Evolutionary conservation across 208 protist species (phyloP), one percentile per base, ranked within the genome.

Genomic region (Herpetomonas tarakana): DNA sequence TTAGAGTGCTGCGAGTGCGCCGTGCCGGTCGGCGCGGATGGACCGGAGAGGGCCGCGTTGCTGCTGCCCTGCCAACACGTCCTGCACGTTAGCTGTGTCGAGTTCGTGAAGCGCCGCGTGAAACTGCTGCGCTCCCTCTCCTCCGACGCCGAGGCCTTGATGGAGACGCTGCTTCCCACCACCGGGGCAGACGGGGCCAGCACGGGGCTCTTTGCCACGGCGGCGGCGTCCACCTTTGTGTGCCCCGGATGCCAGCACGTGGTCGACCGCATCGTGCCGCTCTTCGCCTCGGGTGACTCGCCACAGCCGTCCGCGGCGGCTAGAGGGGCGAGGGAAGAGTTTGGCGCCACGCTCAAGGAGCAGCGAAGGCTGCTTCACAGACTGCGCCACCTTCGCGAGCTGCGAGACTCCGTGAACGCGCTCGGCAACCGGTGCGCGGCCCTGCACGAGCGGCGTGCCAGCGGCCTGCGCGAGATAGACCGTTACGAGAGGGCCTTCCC

Each of bases 11-110:
- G 77, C 58, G 84, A 94, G 71, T 94, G 88, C 55, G 70, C 71
- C 18, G 61, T 77, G 16, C 71, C 78, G 4, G 66, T 92, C 14
- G 83, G 83, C 41, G 76, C 74, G 18, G 84, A 91, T 19, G 78
- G 85, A 9, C 60, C 80, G 16, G 59, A 81, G 61, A 76, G 88
- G 1, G 82, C 72, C 4, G 69, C 77, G 21, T 71, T 94, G 9
- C 56, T 94, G 22, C 55, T 94, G 29, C 88, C 88, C 0, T 94
- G 88, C 49, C 83, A 94, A 58, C 88, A 94, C 58, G 64, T 94
- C 16, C 71, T 90, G 44, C 88, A 94, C 59, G 45, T 80, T 49
- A 79, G 83, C 49, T 94, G 88, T 52, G 76, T 78, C 6, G 84
- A 94, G 35, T 94, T 83, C 47, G 70, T 85, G 11, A 65, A 70